Evolutionary conservation across 495 filamentous ascomycete genomes (phyloP), one percentile per base, ranked within the genome.

Genomic region (Xylaria sp.): DNA sequence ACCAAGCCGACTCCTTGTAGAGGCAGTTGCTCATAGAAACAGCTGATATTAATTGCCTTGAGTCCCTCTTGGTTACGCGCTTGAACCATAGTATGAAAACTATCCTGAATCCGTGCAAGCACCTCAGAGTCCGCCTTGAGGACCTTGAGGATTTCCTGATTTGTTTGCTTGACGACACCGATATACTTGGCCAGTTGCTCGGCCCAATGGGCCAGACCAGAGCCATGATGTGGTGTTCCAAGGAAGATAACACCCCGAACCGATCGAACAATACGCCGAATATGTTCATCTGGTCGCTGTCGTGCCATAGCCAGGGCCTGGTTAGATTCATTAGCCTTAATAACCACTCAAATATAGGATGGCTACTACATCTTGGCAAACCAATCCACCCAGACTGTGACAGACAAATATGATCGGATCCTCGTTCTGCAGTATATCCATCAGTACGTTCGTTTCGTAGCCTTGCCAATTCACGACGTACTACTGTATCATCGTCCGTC

Each of bases 241-340:
- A 85, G 74, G 68, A 85, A 86, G 9, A 76, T 67, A 43, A 86
- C 77, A 9, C 78, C 81, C 12, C 71, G 68, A n/a, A 79, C 80
- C 17, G 17, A 78, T 14, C 71, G 46, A 40, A 80, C 74, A 9
- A 85, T 73, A 55, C 4, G 2, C 12, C 17, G 0, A 15, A 55
- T 2, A 14, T 7, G 33, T 31, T 0, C 11, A 55, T 70, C 37
- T 73, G 68, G 2, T 55, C 5, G 33, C 37, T 79, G 79, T 57
- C 74, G 14, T 67, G 52, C 52, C 0, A 0, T 55, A 1, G 3
- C 3, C 14, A 55, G 12, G 14, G 52, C 52, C 52, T 55, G 5
- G 11, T 17, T 31, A 55, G 0, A 55, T 31, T 9, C 14, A 12
- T 55, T 31, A 55, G 52, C 52, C 52, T 31, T 3, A 17, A 17